Evolutionary conservation across 305 asterid species (phyloP).

Genomic region (Plantago coronopus): DNA sequence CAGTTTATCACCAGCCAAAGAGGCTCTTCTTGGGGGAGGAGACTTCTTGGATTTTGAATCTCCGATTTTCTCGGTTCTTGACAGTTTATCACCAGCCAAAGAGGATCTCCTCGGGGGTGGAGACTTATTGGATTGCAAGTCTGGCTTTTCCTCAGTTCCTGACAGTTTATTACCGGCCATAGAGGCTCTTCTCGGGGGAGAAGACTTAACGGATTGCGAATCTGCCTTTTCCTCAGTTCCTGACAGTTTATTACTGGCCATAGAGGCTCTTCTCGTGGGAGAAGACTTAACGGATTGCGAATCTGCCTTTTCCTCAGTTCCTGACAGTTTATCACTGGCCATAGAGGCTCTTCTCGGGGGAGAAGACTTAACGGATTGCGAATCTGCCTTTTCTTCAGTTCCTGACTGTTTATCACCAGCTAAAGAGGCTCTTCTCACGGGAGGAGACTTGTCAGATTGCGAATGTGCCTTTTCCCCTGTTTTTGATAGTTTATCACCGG

Average conservation of each 20-base stretch:
- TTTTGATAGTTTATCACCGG: constrained; percentile 24
- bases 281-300: constrained; percentile 23
- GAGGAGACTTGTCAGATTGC: constrained; percentile 23
- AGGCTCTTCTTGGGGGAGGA: neutral
- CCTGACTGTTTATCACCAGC: constrained; percentile 22
- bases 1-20: neutral
- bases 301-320: constrained; percentile 10
- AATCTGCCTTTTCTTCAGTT: constrained; percentile 26
- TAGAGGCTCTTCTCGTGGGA: constrained; percentile 18
- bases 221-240: constrained; percentile 23
- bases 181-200: neutral
- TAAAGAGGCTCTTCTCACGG: constrained; percentile 21
- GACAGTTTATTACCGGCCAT: neutral
- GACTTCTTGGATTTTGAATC: neutral
- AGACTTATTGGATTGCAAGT: constrained; percentile 20
- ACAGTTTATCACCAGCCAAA: constrained; percentile 23
- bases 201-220: neutral
- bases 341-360: constrained; percentile 2
- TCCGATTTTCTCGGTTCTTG: constrained; percentile 24
- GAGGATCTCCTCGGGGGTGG: constrained; percentile 18
- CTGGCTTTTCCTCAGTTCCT: constrained; percentile 23
- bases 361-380: constrained; percentile 23
- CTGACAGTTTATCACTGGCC: neutral
- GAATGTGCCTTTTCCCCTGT: constrained; percentile 25
- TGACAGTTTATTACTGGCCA: constrained; percentile 23